Conservation (phyloP, 2,329 filamentous ascomycete species). For the Colletotrichum sp. region DNA sequence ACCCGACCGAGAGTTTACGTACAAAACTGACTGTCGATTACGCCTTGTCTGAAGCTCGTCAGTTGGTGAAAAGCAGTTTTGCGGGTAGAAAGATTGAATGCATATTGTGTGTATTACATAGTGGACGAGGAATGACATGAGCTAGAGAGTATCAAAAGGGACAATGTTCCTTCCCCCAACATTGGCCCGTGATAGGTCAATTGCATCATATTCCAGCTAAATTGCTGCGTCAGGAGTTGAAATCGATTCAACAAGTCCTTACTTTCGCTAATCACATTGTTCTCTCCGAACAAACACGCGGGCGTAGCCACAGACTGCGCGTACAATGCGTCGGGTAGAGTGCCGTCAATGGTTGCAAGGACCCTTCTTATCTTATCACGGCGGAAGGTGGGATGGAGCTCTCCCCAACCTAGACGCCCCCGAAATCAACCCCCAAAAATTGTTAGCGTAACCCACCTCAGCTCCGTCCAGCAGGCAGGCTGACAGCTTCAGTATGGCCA, state of each 20-base stretch:
- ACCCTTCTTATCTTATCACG: constrained; percentile 12
- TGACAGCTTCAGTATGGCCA: constrained; percentile 7
- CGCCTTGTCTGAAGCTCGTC: not conserved
- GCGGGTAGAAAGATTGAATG: not conserved
- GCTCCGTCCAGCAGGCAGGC: not conserved
- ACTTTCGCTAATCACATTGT: not conserved
- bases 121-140: not conserved
- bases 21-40: not conserved
- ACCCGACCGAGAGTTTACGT: not conserved
- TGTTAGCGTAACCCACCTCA: not conserved
- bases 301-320: not conserved
- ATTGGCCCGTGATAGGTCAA: not conserved
- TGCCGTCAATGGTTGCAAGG: not conserved
- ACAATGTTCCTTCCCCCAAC: not conserved
- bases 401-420: not conserved
- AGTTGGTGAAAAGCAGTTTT: not conserved
- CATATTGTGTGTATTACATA: not conserved
- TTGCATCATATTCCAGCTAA: not conserved
- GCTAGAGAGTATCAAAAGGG: not conserved
- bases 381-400: constrained; percentile 4
- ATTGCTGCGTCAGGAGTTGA: not conserved
- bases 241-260: not conserved
- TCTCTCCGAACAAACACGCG: not conserved
- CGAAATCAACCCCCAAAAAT: not conserved
- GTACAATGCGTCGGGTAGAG: not conserved